Percentiles rank a stretch among this genome's conserved stretches.
Conservation (phyloP, 306 rosid genomes). For the Vachellia pachyceras region DNA sequence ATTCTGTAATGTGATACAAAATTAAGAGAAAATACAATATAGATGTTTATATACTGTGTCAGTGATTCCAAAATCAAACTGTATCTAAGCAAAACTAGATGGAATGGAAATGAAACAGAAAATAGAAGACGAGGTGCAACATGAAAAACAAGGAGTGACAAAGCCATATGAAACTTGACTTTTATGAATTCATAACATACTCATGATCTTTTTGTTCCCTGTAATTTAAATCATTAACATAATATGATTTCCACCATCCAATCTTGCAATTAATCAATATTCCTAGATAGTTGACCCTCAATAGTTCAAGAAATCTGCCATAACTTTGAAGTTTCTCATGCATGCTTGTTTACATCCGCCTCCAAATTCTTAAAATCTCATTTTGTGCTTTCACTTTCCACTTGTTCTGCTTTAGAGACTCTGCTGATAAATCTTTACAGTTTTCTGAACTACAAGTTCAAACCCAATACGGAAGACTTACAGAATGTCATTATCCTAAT, state of each 20-base stretch:
- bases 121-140: not conserved
- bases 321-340: not conserved
- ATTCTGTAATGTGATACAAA: slow-evolving; percentile 32
- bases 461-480: not conserved
- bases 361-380: not conserved
- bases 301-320: not conserved
- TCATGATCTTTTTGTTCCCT: not conserved
- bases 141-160: slow-evolving; percentile 21
- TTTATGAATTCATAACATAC: not conserved
- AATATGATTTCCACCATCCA: not conserved
- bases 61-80: slow-evolving; percentile 17
- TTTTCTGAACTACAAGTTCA: not conserved
- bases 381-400: not conserved
- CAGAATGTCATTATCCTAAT: not conserved
- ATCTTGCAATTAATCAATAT: not conserved
- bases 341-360: not conserved
- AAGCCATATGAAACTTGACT: slow-evolving; percentile 32
- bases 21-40: slow-evolving; percentile 16
- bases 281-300: not conserved
- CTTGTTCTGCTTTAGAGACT: not conserved
- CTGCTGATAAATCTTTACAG: not conserved
- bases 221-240: not conserved
- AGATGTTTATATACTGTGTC: slow-evolving; percentile 15
- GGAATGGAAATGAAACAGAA: not conserved
- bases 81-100: slow-evolving; percentile 9